phyloP scores from a whole-genome alignment of 371 early-diverging fungal species.

The Mycotypha africana region DNA sequence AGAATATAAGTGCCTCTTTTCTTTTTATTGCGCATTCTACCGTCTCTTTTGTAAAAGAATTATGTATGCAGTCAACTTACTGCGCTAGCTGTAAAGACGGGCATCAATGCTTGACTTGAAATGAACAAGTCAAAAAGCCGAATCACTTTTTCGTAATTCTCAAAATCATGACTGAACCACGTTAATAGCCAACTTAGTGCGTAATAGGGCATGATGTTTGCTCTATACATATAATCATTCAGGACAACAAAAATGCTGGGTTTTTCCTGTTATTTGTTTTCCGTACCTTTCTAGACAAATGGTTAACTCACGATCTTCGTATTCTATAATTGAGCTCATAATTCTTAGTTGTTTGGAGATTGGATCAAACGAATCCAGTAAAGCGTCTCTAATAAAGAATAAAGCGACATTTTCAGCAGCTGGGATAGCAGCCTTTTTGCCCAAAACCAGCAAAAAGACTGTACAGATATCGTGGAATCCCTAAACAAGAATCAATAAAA shows the following conservation, averaged over 20 bases:
- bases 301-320: conserved; percentile 35
- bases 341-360: conserved; percentile 38
- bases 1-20: too few relatives aligned
- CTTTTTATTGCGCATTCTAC: too few relatives aligned
- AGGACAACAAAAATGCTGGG: background rate
- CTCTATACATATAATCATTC: conserved; percentile 5
- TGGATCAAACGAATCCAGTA: conserved; percentile 48
- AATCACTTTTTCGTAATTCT: conserved; percentile 49
- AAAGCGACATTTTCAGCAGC: conserved; percentile 47
- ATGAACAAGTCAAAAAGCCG: conserved; percentile 78
- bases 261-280: background rate
- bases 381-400: conserved; percentile 46
- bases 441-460: conserved; percentile 42
- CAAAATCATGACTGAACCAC: conserved; percentile 83
- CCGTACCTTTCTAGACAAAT: conserved; percentile 29
- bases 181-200: conserved; percentile 83
- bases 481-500: conserved; percentile 16
- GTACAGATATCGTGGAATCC: conserved; percentile 54
- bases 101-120: conserved; percentile 68
- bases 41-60: background rate
- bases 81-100: conserved; percentile 68
- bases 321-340: conserved; percentile 43
- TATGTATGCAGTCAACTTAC: conserved; percentile 16
- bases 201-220: conserved; percentile 69
- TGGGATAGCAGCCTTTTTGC: conserved; percentile 47